Evolutionary conservation across 352 stramenopile species (phyloP).

Genomic region (Peronospora destructor): DNA sequence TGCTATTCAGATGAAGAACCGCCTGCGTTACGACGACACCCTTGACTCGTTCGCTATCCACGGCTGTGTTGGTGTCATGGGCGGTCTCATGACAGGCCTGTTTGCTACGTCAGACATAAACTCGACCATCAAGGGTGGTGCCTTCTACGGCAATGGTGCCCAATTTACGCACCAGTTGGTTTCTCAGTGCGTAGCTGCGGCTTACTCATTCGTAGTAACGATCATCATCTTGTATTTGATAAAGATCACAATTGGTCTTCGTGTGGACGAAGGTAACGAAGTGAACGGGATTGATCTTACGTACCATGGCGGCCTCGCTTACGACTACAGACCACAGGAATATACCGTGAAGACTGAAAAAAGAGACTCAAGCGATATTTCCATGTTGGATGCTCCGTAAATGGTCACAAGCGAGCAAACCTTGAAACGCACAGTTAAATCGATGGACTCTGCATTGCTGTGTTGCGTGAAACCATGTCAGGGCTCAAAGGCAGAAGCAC

Average conservation of each 20-base stretch:
- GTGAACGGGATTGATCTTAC: slow-evolving; percentile 71
- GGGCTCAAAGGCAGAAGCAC: too few species aligned
- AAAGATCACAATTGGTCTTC: slow-evolving; percentile 63
- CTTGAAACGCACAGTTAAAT: too few species aligned
- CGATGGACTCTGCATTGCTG: too few species aligned
- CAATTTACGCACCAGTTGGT: slow-evolving; percentile 53
- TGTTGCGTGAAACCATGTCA: too few species aligned
- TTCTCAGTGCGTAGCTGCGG: slow-evolving; percentile 46
- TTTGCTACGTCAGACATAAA: slow-evolving; percentile 58
- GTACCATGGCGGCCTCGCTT: slow-evolving; percentile 66
- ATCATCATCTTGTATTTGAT: slow-evolving; percentile 62
- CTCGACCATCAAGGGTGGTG: slow-evolving; percentile 42
- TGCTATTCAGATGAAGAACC: slow-evolving; percentile 58
- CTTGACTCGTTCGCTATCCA: slow-evolving; percentile 76
- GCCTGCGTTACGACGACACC: slow-evolving; percentile 68
- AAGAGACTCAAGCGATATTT: background rate
- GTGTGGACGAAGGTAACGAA: slow-evolving; percentile 69
- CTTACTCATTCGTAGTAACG: slow-evolving; percentile 60
- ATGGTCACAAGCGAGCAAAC: too few species aligned
- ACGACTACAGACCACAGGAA: slow-evolving; percentile 21
- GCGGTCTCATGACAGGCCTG: slow-evolving; percentile 60
- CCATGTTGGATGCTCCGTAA: background rate
- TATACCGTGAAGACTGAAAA: background rate
- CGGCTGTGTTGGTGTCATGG: slow-evolving; percentile 53
- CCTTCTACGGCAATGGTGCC: slow-evolving; percentile 42